Evolutionary conservation across 768 basidiomycete species (phyloP).

Genomic region (Amanita exitialis): DNA sequence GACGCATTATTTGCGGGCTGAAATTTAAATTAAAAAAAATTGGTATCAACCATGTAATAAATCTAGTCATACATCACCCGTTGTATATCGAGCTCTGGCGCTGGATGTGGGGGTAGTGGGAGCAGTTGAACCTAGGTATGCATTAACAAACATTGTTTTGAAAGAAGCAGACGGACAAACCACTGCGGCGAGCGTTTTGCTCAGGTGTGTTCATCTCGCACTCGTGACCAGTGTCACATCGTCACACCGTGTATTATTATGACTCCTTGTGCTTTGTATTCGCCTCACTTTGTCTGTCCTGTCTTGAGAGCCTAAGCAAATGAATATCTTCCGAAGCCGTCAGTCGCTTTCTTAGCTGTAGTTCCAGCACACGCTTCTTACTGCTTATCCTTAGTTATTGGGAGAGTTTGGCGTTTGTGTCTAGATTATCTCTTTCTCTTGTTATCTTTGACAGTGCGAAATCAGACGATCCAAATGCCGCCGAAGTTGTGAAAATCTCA

Average conservation of each 20-base stretch:
- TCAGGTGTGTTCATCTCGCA: not conserved
- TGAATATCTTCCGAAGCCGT: slow-evolving; percentile 86
- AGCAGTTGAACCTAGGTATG: not conserved
- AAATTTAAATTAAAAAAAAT: not conserved
- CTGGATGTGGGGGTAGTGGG: not conserved
- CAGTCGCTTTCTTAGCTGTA: slow-evolving; percentile 20
- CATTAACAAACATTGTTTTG: not conserved
- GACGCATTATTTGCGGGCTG: slow-evolving; percentile 1
- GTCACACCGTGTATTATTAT: slow-evolving; percentile 28
- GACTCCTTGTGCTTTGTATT: slow-evolving; percentile 10
- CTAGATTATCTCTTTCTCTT: slow-evolving; percentile 7
- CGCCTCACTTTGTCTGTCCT: slow-evolving; percentile 4
- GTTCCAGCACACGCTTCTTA: slow-evolving; percentile 11
- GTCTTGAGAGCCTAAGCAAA: slow-evolving; percentile 20
- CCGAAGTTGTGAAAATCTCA: slow-evolving; percentile 91
- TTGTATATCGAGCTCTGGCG: not conserved
- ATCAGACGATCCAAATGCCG: slow-evolving; percentile 85
- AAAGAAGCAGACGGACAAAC: not conserved
- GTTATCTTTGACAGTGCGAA: slow-evolving; percentile 18
- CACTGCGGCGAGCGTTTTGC: slow-evolving; percentile 3
- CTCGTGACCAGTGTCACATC: not conserved
- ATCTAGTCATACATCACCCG: not conserved
- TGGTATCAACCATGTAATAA: not conserved
- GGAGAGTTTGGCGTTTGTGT: slow-evolving; percentile 90
- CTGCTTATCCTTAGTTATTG: slow-evolving; percentile 47